phyloP scores from a whole-genome alignment of 2,329 filamentous ascomycete genomes.

The Botrytis galanthina region DNA sequence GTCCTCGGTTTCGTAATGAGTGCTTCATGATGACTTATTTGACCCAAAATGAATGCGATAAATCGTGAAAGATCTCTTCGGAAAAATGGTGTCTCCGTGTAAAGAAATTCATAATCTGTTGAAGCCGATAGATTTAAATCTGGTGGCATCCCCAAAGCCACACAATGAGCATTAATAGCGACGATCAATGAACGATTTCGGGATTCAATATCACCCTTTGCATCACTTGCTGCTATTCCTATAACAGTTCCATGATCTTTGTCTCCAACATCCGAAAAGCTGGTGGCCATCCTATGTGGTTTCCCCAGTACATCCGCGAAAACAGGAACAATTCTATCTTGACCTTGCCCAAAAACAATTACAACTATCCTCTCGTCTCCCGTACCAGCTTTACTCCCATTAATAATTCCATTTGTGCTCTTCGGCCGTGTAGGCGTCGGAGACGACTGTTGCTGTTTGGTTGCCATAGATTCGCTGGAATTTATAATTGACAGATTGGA shows the following conservation, averaged over 20 bases:
- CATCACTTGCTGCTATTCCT: conserved; percentile 58
- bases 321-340: conserved; percentile 70
- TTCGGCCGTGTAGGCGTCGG: conserved; percentile 50
- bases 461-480: conserved; percentile 38
- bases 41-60: conserved; percentile 74
- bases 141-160: conserved; percentile 68
- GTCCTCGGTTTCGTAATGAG: conserved; percentile 75
- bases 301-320: conserved; percentile 80
- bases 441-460: conserved; percentile 49
- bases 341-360: conserved; percentile 67
- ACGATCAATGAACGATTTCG: conserved; percentile 60
- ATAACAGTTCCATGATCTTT: conserved; percentile 64
- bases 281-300: conserved; percentile 58
- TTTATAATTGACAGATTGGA: not conserved
- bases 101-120: conserved; percentile 86
- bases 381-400: conserved; percentile 35
- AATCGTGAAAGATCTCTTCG: conserved; percentile 76
- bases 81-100: conserved; percentile 69
- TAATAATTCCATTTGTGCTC: conserved; percentile 40
- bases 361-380: conserved; percentile 60
- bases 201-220: conserved; percentile 56
- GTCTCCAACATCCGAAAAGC: conserved; percentile 53
- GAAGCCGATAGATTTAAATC: conserved; percentile 61
- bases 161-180: conserved; percentile 73
- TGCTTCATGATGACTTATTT: conserved; percentile 74